These are phyloP conservation scores for Leccinum obscurum DNA, from an alignment of 768 basidiomycete genomes.

Conservation along the genomic window DNA sequence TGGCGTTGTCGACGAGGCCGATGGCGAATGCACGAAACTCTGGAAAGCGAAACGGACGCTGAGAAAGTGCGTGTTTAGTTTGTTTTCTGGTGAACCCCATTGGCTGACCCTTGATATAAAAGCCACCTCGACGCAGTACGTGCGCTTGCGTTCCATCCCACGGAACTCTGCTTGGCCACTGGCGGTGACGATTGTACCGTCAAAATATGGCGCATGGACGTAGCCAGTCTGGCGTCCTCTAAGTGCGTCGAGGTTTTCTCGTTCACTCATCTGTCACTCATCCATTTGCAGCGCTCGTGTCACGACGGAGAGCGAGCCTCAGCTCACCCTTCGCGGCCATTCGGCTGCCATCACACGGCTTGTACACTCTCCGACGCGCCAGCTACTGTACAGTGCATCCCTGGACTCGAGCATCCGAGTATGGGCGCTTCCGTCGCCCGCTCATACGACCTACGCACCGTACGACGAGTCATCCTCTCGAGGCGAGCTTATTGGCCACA, in stretches of 20 bases:
- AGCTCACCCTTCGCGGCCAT: conserved; percentile 91
- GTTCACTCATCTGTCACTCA: conserved; percentile 3
- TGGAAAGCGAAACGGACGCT: conserved; percentile 89
- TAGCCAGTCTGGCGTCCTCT: conserved; percentile 68
- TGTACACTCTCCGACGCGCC: conserved; percentile 72
- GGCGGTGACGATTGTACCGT: conserved; percentile 95
- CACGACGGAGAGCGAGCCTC: conserved; percentile 88
- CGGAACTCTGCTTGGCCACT: conserved; percentile 81
- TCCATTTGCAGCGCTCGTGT: conserved; percentile 52
- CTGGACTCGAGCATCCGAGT: conserved; percentile 91
- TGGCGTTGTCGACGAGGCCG: conserved; percentile 59
- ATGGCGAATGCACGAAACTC: conserved; percentile 67
- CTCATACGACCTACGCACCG: conserved; percentile 88
- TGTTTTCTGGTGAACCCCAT: background rate
- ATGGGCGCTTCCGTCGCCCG: conserved; percentile 76
- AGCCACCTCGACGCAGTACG: conserved; percentile 95
- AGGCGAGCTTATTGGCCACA: conserved; percentile 86
- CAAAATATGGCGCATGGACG: conserved; percentile 93
- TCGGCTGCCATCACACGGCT: conserved; percentile 88
- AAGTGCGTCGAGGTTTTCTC: conserved; percentile 53
- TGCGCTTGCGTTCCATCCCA: conserved; percentile 87
- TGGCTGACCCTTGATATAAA: conserved; percentile 10
- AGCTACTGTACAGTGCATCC: conserved; percentile 86
- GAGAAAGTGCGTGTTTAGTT: conserved; percentile 68
- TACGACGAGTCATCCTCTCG: conserved; percentile 79